Base-by-base conservation (phyloP, 139 green algal genomes). In the Ulvella scutata region DNA sequence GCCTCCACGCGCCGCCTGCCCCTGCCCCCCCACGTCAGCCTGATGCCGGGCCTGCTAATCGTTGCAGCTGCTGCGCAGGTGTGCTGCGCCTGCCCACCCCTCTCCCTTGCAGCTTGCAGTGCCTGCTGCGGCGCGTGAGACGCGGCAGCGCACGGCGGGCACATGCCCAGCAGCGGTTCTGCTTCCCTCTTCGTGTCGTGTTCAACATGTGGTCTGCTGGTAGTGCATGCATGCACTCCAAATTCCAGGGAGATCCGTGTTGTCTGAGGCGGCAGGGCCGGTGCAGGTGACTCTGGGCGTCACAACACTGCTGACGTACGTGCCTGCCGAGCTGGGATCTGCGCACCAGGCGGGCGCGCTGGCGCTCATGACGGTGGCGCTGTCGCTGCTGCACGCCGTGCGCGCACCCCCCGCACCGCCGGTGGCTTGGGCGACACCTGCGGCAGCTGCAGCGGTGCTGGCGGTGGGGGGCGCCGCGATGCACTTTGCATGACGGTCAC, bases 261-360 rank as follows among this genome's bases (percentile, higher is more conserved):
- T n/a, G n/a, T n/a, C n/a, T n/a, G n/a, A n/a, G n/a, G n/a, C n/a
- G n/a, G n/a, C n/a, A n/a, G n/a, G n/a, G n/a, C 4, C n/a, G 3
- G 2, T 43, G 33, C 90, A 96, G 85, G 89, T 91, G 23, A 73
- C 76, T 0, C 81, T 96, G 28, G 92, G 92, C 36, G 80, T 97
- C 4, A 83, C 81, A 35, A 94, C 93, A 0, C 85, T 97, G 85
- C 87, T 98, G 36, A 86, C 79, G n/a, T 88, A 96, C 78, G 92
- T 97, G 40, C 95, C 95, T 0, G 83, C 91, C 7, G 78, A 82
- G 0, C 81, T 99, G 39, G 94, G 94, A 3, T 85, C 89, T 3
- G 84, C 83, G 6, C 91, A 96, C 80, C 91, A 96, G 74, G 79
- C 88, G 43, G 89, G 89, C 36, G 95, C 95, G 0, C 83, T 99